A percentile compares a stretch with the other conserved stretches of the same genome.
These are phyloP conservation scores for Alternaria infectoria DNA, from an alignment of 2,329 filamentous ascomycete species.

Conservation along the genomic window DNA sequence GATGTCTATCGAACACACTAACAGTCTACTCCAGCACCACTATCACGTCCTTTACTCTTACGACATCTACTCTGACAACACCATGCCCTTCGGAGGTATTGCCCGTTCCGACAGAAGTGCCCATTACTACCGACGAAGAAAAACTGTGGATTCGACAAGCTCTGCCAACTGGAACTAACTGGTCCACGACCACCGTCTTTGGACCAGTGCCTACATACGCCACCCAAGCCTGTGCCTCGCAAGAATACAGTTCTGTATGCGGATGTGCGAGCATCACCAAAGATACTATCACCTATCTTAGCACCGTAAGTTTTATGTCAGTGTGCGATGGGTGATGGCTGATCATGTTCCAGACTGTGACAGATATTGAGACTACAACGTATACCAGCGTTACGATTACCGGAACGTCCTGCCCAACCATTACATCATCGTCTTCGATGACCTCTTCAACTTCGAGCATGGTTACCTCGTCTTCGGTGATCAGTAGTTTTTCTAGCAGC, in stretches of 20 bases:
- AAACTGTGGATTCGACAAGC: constrained; percentile 13
- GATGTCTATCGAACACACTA: not conserved
- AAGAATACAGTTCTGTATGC: constrained; percentile 36
- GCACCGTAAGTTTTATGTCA: constrained; percentile 22
- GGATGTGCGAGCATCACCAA: constrained; percentile 29
- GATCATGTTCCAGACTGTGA: constrained; percentile 18
- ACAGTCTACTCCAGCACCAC: constrained; percentile 8
- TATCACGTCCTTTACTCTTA: constrained; percentile 12
- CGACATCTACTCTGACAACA: constrained; percentile 12
- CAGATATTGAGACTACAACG: constrained; percentile 17
- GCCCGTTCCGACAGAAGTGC: not conserved
- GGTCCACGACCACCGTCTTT: constrained; percentile 20
- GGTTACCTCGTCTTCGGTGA: not conserved
- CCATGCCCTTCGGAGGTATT: constrained; percentile 9
- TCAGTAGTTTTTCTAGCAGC: constrained; percentile 4
- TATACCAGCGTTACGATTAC: constrained; percentile 15
- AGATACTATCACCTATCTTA: constrained; percentile 19
- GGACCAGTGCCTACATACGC: constrained; percentile 33
- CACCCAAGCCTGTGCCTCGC: constrained; percentile 18
- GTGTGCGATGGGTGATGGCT: not conserved
- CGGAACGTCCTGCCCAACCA: constrained; percentile 9
- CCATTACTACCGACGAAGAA: not conserved
- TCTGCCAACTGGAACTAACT: constrained; percentile 8
- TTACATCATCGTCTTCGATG: not conserved
- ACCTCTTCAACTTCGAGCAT: not conserved